Conservation (phyloP, 495 filamentous ascomycete species). For the Rusavskia elegans region DNA sequence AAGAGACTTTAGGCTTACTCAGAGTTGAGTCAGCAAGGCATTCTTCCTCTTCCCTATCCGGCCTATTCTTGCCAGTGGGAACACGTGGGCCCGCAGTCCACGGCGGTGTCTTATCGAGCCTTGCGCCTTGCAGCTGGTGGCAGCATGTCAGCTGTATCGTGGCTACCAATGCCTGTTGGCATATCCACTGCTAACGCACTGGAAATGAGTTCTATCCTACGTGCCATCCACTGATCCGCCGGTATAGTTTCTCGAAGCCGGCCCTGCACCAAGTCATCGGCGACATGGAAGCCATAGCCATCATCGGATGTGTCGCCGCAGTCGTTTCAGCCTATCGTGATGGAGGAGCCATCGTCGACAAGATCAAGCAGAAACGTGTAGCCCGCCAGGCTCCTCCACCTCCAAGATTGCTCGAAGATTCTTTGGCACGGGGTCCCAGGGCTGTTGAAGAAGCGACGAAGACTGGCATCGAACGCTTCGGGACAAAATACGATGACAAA, state of each 20-base stretch:
- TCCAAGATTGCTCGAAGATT: conserved; percentile 4
- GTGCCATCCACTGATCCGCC: no score
- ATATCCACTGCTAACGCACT: no score
- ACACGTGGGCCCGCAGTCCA: no score
- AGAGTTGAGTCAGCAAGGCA: no score
- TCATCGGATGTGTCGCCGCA: conserved; percentile 10
- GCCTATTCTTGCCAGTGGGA: no score
- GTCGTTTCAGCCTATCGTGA: conserved; percentile 10
- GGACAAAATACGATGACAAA: conserved; percentile 8
- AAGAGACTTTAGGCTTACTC: no score
- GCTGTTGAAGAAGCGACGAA: conserved; percentile 6
- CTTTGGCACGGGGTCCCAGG: conserved; percentile 5
- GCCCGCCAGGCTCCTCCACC: conserved; percentile 7
- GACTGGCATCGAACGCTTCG: conserved; percentile 6
- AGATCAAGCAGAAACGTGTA: conserved; percentile 11
- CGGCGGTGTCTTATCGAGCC: no score
- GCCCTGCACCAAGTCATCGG: conserved; percentile 1
- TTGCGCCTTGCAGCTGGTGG: no score
- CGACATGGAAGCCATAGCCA: conserved; percentile 9
- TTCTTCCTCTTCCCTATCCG: no score
- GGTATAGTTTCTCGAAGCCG: neutral
- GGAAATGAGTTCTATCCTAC: no score
- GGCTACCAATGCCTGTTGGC: no score
- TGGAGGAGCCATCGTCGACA: conserved; percentile 6
- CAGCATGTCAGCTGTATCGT: no score